Base-by-base conservation (phyloP, 2,329 filamentous ascomycete genomes). In the Periconia macrospinosa region DNA sequence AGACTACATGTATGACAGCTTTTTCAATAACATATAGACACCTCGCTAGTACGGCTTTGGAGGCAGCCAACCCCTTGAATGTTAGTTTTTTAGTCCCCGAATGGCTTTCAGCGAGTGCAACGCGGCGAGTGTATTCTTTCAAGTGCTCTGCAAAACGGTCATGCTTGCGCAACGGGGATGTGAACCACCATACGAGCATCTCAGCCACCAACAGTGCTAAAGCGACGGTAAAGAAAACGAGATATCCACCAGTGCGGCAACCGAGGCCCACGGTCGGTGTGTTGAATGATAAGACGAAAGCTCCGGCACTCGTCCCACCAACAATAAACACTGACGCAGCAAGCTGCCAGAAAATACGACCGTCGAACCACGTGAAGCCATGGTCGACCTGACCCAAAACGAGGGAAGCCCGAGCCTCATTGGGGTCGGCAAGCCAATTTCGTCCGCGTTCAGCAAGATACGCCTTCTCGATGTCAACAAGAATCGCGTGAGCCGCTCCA, bases 221-320 rank as follows among this genome's bases (percentile, higher is more conserved):
- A 14, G 67, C 63, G 7, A 71, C 47, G 19, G 69, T 46, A 7
- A 66, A 58, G 51, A 75, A 78, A 23, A 78, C 63, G 18, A 75
- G 60, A 51, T 78, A 78, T 9, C 73, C 74, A 9, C 75, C 75
- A 41, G 71, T 62, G 23, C 61, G 59, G 33, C 61, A 63, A 1
- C 74, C 35, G 54, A 78, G 62, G 2, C 77, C 77, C 0, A 78
- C 75, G 1, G 76, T 78, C 1, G 77, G 77, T 0, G 76, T 78
- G 53, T 68, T 74, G 55, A 68, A 78, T 0, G 72, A 75, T 15
- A 78, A 52, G 15, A 75, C 61, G 55, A 75, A 77, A 2, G 73
- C 70, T 1, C 74, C 73, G 7, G 65, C 58, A 10, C 58, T 64
- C 7, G 66, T 71, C 17, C 65, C 69, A 14, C 58, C 60, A 5